Base-by-base conservation (phyloP, 305 asterid genomes). In the Solanum aculeatissimum region DNA sequence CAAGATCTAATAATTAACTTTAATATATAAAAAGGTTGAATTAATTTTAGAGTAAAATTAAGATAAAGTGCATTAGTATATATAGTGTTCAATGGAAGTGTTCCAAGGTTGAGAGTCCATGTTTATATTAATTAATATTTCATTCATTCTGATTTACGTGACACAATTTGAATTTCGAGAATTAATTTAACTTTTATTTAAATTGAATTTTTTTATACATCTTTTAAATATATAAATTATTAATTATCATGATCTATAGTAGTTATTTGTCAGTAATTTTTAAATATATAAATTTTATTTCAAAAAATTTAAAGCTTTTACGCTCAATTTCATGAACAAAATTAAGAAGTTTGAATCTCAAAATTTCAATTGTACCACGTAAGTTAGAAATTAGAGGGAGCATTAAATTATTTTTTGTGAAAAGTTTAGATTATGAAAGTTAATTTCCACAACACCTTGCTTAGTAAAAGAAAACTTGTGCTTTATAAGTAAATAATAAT, bases 81-180 rank as follows among this genome's bases (percentile, higher is more conserved):
- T 81, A 81, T 81, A 81, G 77, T 38, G 47, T 81, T 62, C 29
- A 62, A 78, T 10, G 51, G 16, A 11, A 19, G 19, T 7, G 27
- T 8, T 19, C 7, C 21, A 65, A 65, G 72, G 43, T 16, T 15
- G 43, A 65, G 68, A 11, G 70, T 62, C 32, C 18, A 53, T 55
- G n/a, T 55, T 9, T 19, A 9, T 55, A 55, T 19, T 19, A 7
- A 19, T 2, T 19, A 55, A 55, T 7, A 55, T 19, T 18, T 7
- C 62, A 7, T 0, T 3, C 1, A n/a, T 53, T 19, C 2, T 2
- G 2, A 16, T 53, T 62, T 29, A 29, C 5, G 1, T 65, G 43
- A 15, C 7, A 15, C 8, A 65, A 6, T 0, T 29, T 2, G 1
- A 65, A 65, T 9, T 65, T 29, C 1, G 1, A 15, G 7, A 7